Percentiles rank a stretch among this genome's conserved stretches.
phyloP scores from a whole-genome alignment of 1,284 basidiomycete species.

The Xerocomus cyaneibrunnescens region DNA sequence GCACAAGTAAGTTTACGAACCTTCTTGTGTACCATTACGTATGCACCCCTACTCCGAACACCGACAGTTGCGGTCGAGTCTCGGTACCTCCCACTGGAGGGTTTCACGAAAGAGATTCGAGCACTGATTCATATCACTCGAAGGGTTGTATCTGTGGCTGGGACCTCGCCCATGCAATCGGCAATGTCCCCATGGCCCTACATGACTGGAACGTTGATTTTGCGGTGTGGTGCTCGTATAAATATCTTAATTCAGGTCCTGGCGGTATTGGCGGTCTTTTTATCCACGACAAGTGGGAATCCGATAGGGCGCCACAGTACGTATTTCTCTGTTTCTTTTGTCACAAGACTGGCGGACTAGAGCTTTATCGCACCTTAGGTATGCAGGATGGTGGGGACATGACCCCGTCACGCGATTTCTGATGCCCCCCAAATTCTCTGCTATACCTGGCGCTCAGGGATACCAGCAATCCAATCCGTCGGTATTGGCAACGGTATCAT shows the following conservation, averaged over 20 bases:
- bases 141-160: slow-evolving; percentile 92
- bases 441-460: slow-evolving; percentile 88
- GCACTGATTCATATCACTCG: slow-evolving; percentile 20
- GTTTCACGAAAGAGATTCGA: slow-evolving; percentile 8
- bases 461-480: slow-evolving; percentile 96
- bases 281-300: slow-evolving; percentile 81
- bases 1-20: slow-evolving; percentile 54
- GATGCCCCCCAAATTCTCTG: slow-evolving; percentile 84
- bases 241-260: slow-evolving; percentile 96
- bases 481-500: slow-evolving; percentile 74
- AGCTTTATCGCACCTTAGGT: slow-evolving; percentile 45
- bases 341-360: slow-evolving; percentile 11
- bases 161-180: slow-evolving; percentile 95
- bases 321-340: slow-evolving; percentile 23
- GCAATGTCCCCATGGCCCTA: slow-evolving; percentile 87
- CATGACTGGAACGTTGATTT: slow-evolving; percentile 97
- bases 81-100: background rate
- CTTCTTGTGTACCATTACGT: slow-evolving; percentile 31
- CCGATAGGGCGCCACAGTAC: slow-evolving; percentile 57
- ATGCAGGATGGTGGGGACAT: slow-evolving; percentile 98
- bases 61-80: slow-evolving; percentile 5
- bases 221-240: slow-evolving; percentile 98
- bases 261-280: slow-evolving; percentile 94
- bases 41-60: slow-evolving; percentile 9
- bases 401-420: slow-evolving; percentile 84